Evolutionary conservation across 441 rosid genomes (phyloP).

Genomic region (Aquilaria agallochum): DNA sequence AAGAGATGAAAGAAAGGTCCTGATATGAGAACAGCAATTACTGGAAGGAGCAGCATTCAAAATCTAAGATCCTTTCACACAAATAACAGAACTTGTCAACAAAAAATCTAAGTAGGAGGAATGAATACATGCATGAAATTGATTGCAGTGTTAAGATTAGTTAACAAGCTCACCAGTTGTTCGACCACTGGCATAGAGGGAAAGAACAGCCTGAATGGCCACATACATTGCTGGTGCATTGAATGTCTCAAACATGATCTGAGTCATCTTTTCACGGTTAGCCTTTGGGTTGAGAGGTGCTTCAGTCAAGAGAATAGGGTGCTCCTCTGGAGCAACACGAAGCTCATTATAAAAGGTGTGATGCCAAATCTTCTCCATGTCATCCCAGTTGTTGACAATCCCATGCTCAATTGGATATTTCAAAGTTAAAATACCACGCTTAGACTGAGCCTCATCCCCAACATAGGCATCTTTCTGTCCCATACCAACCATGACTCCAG

Average conservation of each 20-base stretch:
- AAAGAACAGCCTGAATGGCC: constrained; percentile 38
- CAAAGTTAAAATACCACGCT: constrained; percentile 31
- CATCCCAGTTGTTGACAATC: constrained; percentile 37
- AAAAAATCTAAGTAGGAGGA: no score
- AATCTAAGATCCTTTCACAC: no score
- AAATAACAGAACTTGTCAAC: no score
- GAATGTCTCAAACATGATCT: constrained; percentile 38
- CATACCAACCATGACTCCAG: constrained; percentile 37
- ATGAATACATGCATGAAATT: not conserved
- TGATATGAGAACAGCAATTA: no score
- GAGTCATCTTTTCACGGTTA: constrained; percentile 43
- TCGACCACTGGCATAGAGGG: constrained; percentile 39
- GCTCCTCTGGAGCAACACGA: constrained; percentile 40
- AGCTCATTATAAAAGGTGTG: constrained; percentile 32
- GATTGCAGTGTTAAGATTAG: constrained; percentile 3
- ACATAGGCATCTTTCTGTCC: constrained; percentile 34
- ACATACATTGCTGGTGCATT: constrained; percentile 39
- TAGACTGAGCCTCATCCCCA: constrained; percentile 40
- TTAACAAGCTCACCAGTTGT: constrained; percentile 28
- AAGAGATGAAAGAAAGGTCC: no score
- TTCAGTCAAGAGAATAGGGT: constrained; percentile 35
- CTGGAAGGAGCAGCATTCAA: no score
- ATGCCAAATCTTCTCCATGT: constrained; percentile 41
- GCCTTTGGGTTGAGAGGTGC: constrained; percentile 41
- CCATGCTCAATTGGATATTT: constrained; percentile 39